phyloP scores from a whole-genome alignment of 2,329 filamentous ascomycete species.

The Diaporthe vexans region DNA sequence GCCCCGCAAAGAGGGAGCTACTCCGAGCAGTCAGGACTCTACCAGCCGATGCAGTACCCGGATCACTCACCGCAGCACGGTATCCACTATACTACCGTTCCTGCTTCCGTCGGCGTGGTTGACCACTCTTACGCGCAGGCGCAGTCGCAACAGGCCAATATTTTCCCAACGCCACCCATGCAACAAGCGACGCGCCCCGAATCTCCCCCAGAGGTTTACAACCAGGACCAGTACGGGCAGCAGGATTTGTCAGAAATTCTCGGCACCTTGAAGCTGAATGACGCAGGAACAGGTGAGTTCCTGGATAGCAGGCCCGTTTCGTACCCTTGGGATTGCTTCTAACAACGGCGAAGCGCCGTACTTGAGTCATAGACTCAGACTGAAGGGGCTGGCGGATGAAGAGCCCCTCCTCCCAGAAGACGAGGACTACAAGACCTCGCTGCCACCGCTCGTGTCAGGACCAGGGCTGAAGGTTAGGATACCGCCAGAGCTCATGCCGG shows the following conservation, averaged over 20 bases:
- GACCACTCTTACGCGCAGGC: conserved; percentile 62
- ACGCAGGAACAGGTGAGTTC: conserved; percentile 83
- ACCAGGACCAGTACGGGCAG: conserved; percentile 75
- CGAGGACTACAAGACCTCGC: conserved; percentile 78
- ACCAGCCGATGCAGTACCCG: conserved; percentile 62
- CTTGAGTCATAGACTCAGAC: conserved; percentile 72
- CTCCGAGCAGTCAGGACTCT: conserved; percentile 58
- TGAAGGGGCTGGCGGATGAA: conserved; percentile 63
- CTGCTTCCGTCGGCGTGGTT: conserved; percentile 63
- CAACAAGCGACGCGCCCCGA: conserved; percentile 58
- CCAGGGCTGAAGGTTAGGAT: conserved; percentile 87
- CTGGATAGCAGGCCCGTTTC: not conserved
- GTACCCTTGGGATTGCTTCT: conserved; percentile 5
- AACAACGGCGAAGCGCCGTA: conserved; percentile 77
- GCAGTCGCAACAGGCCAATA: conserved; percentile 49
- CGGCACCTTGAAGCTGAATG: conserved; percentile 88
- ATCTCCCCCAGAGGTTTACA: conserved; percentile 65
- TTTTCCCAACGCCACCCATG: conserved; percentile 69
- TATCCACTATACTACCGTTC: conserved; percentile 68
- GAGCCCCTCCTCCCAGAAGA: conserved; percentile 77
- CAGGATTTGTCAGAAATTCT: conserved; percentile 84
- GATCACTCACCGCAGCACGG: conserved; percentile 61
- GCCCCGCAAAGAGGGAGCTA: conserved; percentile 63
- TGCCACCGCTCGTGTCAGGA: conserved; percentile 77
- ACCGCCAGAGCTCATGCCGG: conserved; percentile 92